Evolutionary conservation across 225 moss, liverwort and hornwort genomes (phyloP).

Genomic region (Neckera pumila): DNA sequence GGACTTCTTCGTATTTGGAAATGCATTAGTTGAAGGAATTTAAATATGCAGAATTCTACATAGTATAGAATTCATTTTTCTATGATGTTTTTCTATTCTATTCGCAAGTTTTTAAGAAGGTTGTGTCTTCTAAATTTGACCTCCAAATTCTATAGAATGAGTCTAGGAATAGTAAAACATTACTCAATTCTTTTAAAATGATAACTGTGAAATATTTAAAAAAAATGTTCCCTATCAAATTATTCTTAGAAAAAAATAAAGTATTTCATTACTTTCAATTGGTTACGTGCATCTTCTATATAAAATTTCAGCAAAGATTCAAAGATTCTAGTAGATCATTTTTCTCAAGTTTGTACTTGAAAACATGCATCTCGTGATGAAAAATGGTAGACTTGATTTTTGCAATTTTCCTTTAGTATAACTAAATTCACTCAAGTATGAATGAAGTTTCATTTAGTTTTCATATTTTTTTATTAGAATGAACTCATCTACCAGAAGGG

Average conservation of each 20-base stretch:
- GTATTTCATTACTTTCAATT: neutral
- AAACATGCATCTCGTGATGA: neutral
- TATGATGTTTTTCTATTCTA: neutral
- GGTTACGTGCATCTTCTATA: fast-evolving
- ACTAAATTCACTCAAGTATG: neutral
- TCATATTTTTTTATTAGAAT: neutral
- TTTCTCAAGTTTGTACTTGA: neutral
- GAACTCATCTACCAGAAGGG: too few relatives aligned
- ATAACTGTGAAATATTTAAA: neutral
- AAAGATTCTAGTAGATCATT: neutral
- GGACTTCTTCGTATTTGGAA: neutral
- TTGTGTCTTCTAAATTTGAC: neutral
- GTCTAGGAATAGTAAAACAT: neutral
- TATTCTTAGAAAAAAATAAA: neutral
- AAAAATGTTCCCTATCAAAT: neutral
- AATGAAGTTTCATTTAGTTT: neutral
- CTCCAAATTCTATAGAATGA: neutral
- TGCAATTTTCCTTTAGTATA: fast-evolving
- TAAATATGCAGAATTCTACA: neutral
- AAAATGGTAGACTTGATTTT: neutral
- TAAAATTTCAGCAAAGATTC: neutral
- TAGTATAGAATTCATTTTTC: neutral
- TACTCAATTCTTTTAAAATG: neutral
- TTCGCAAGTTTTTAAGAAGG: neutral
- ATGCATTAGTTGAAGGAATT: neutral